phyloP scores from a whole-genome alignment of 2,329 filamentous ascomycete species.

The Apiospora rasikravindrae region DNA sequence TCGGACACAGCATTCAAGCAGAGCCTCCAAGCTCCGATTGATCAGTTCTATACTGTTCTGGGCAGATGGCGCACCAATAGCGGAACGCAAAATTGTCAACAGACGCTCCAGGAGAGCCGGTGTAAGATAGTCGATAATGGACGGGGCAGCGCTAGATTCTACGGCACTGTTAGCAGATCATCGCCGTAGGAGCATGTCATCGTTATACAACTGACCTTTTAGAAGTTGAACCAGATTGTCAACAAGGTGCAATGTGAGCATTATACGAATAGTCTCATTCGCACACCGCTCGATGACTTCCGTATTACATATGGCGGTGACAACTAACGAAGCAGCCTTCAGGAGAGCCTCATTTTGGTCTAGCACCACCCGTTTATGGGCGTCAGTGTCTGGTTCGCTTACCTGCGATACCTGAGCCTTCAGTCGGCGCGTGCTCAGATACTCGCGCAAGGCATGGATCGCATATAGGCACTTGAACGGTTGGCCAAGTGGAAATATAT shows the following conservation, averaged over 20 bases:
- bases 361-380: slow-evolving; percentile 30
- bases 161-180: not conserved
- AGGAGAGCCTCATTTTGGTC: slow-evolving; percentile 42
- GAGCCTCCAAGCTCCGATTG: slow-evolving; percentile 43
- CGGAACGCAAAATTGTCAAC: slow-evolving; percentile 29
- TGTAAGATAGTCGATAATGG: slow-evolving; percentile 31
- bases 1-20: slow-evolving; percentile 47
- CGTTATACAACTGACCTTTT: slow-evolving; percentile 47
- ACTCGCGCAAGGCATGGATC: slow-evolving; percentile 68
- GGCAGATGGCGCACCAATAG: slow-evolving; percentile 30
- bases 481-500: slow-evolving; percentile 71
- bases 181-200: not conserved
- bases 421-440: slow-evolving; percentile 53
- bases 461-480: slow-evolving; percentile 79
- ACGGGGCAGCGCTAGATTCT: slow-evolving; percentile 33
- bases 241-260: slow-evolving; percentile 59
- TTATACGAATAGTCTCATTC: slow-evolving; percentile 50
- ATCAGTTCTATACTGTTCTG: slow-evolving; percentile 39
- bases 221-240: slow-evolving; percentile 62
- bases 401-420: slow-evolving; percentile 34
- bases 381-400: slow-evolving; percentile 31
- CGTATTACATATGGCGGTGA: slow-evolving; percentile 64
- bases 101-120: slow-evolving; percentile 32
- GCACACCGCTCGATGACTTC: slow-evolving; percentile 54
- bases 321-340: slow-evolving; percentile 59